phyloP scores from a whole-genome alignment of 139 green algal species.

The Auxenochlorella pyrenoidosa region DNA sequence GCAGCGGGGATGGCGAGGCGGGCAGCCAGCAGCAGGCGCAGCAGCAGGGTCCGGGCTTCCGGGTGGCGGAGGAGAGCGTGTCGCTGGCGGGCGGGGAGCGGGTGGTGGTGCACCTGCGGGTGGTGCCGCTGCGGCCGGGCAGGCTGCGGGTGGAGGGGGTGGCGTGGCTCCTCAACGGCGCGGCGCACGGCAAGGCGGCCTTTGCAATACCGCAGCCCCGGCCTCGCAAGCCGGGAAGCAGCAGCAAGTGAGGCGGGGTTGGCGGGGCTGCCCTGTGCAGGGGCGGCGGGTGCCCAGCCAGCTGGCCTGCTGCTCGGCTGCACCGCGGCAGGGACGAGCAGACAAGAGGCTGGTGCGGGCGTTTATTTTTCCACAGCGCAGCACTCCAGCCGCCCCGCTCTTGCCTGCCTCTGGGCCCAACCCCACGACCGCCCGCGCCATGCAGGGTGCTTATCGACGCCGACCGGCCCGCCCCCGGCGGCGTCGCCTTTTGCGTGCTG shows the following conservation, averaged over 20 bases:
- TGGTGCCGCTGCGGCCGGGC: slow-evolving; percentile 61
- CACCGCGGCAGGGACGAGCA: no score
- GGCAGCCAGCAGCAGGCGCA: not conserved
- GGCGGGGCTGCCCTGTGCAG: no score
- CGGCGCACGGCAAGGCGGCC: slow-evolving; percentile 47
- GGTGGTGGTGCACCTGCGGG: slow-evolving; percentile 64
- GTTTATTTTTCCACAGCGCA: not conserved
- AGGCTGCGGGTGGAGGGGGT: slow-evolving; percentile 71
- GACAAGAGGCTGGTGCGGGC: no score
- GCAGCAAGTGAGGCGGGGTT: slow-evolving; percentile 13
- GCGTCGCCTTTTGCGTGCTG: slow-evolving; percentile 67
- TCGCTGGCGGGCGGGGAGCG: slow-evolving; percentile 44
- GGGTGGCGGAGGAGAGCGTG: slow-evolving; percentile 47
- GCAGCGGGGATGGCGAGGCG: no score
- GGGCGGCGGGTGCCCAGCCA: not conserved
- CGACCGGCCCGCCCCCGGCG: slow-evolving; percentile 36
- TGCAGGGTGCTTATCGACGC: slow-evolving; percentile 12
- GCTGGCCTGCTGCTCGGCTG: not conserved
- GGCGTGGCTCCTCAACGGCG: slow-evolving; percentile 70
- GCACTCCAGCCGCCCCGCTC: not conserved
- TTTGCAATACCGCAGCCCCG: slow-evolving; percentile 61
- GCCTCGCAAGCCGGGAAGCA: slow-evolving; percentile 33
- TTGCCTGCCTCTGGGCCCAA: not conserved
- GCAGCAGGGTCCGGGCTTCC: not conserved
- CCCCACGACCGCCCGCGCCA: not conserved